phyloP scores from a whole-genome alignment of 2,329 filamentous ascomycete species.

The Microsporum audouinii region DNA sequence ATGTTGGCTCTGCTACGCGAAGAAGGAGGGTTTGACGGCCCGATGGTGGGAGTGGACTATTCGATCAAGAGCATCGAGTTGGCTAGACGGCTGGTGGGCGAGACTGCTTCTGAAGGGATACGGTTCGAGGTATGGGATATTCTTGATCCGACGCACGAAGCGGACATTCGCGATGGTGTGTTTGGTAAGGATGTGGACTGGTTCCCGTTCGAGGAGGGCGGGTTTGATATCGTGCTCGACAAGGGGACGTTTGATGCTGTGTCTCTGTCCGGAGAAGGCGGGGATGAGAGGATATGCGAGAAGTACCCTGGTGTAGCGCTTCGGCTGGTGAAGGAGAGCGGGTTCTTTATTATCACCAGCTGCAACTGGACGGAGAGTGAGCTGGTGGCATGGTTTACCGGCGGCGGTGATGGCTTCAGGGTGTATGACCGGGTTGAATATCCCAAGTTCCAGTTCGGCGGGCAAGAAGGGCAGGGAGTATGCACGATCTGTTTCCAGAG shows the following conservation, averaged over 20 bases:
- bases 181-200: conserved; percentile 19
- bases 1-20: conserved; percentile 72
- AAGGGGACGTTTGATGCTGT: conserved; percentile 98
- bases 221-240: conserved; percentile 88
- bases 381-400: conserved; percentile 65
- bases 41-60: conserved; percentile 82
- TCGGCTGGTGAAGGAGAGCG: conserved; percentile 56
- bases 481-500: conserved; percentile 72
- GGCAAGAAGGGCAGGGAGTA: conserved; percentile 76
- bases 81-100: conserved; percentile 48
- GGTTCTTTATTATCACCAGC: conserved; percentile 75
- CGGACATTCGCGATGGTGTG: background rate
- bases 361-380: conserved; percentile 98
- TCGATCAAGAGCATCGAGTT: conserved; percentile 62
- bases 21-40: conserved; percentile 51
- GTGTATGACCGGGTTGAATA: conserved; percentile 64
- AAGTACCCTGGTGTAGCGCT: conserved; percentile 60
- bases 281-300: conserved; percentile 52
- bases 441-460: conserved; percentile 78
- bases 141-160: conserved; percentile 29
- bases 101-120: conserved; percentile 38
- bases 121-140: conserved; percentile 55
- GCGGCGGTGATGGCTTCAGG: conserved; percentile 38
- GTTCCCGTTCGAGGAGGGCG: conserved; percentile 35
- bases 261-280: conserved; percentile 43